Base-by-base conservation (phyloP, 371 early-diverging fungal species). In the Zychaea mexicana region DNA sequence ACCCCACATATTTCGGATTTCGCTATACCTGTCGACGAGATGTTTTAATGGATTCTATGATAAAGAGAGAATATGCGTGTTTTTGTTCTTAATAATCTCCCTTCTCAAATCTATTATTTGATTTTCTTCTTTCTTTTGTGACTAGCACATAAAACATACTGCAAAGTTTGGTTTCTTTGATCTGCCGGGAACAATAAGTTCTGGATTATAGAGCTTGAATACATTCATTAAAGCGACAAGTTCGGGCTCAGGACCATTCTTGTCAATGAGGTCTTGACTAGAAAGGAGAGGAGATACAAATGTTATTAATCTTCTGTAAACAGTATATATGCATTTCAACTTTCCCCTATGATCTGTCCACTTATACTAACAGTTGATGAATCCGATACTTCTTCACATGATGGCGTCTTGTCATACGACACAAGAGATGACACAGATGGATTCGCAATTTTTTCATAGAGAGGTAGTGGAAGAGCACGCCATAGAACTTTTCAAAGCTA, bases 391-490 rank as follows among this genome's bases (percentile, higher is more conserved):
- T 69, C 54, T 72, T 81, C 0, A 86, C 83, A 60, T 85, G 79
- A 2, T 72, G 74, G 10, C 74, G 65, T 49, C 68, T 65, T 3
- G 87, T 86, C 70, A 86, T 56, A 42, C 67, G 79, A 57, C 84
- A 86, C 0, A 86, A 72, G 3, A 86, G 61, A 60, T 86, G 87
- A 59, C 87, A 86, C 2, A 80, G n/a, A 5, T 65, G 38, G 1
- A 73, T 61, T 55, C 86, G 82, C 8, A 80, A 38, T 0, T 67
- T 61, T 15, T 70, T 76, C 47, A 70, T 71, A 17, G 66, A 31
- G 3, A 86, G 65, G 61, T 80, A 81, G 52, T 79, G 79, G 56
- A 86, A 85, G 1, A 79, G 62, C 1, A 83, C 79, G 8, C 67
- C 70, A 46, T 86, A 86, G 26, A 83, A 53, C 21, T 76, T 76